Percentiles rank a stretch among this genome's conserved stretches.
Evolutionary conservation across 192 early-diverging fungal genomes (phyloP).

Genomic region (Podila horticola): DNA sequence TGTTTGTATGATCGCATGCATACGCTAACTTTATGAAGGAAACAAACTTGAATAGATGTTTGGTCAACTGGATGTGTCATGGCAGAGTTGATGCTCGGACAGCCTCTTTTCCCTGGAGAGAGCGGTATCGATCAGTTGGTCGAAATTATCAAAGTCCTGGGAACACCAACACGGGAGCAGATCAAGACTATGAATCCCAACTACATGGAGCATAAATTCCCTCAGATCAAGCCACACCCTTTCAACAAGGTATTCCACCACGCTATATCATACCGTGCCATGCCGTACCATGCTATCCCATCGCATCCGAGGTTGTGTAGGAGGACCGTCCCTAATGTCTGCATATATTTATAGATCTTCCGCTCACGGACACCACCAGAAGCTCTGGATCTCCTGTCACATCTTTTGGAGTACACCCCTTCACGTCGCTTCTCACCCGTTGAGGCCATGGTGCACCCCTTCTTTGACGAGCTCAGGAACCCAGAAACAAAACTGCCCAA

Average conservation of each 20-base stretch:
- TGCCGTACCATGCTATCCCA: not conserved
- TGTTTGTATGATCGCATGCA: not conserved
- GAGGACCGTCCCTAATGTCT: not conserved
- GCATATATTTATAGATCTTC: conserved; percentile 67
- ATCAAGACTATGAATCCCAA: conserved; percentile 98
- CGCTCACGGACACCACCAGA: conserved; percentile 84
- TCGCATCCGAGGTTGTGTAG: not conserved
- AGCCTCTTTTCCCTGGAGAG: conserved; percentile 97
- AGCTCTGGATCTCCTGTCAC: conserved; percentile 86
- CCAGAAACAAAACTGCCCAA: conserved; percentile 87
- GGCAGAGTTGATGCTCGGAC: conserved; percentile 94
- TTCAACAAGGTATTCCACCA: conserved; percentile 67
- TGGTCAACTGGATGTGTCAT: conserved; percentile 98
- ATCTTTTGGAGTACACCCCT: conserved; percentile 94
- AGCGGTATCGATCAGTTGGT: conserved; percentile 98
- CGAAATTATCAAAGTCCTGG: conserved; percentile 99
- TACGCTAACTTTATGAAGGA: too few species aligned
- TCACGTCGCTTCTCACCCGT: conserved; percentile 82
- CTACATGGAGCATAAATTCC: conserved; percentile 99
- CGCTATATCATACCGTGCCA: not conserved
- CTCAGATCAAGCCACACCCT: conserved; percentile 94
- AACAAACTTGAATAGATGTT: conserved; percentile 64
- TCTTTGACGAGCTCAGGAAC: conserved; percentile 97
- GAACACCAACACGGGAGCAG: conserved; percentile 95
- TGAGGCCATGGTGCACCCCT: conserved; percentile 93